Evolutionary conservation across 75 land plant species (phyloP), one percentile per base, ranked within the genome.

Genomic region (Cryptomeria japonica): DNA sequence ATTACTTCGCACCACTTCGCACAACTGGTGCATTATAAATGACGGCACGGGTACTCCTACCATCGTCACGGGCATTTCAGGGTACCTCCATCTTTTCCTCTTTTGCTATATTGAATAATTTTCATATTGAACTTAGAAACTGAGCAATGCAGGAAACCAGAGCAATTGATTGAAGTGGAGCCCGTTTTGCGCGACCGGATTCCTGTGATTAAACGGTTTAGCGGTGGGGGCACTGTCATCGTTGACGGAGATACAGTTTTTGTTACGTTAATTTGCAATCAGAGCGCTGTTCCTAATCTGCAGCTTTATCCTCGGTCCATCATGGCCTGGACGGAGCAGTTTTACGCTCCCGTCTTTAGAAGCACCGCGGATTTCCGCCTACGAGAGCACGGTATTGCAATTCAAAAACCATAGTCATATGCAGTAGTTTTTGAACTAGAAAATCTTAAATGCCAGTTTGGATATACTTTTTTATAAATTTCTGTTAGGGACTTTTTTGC

Each of bases 11-110:
- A 90, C 91, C 3, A 92, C 95, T 34, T 86, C 91, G 0, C 88
- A 91, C 10, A 96, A 96, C 86, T 96, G 96, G 98, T 96, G 98
- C 87, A 92, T 96, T 84, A 89, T 96, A 82, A 96, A 96, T 78
- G 93, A 95, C 88, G 98, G 98, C 70, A 93, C 95, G 5, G 15
- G 86, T 44, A 84, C 94, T 78, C 94, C 96, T 4, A 79, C 94
- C 70, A 93, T 96, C 78, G 97, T 96, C 88, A 93, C 94, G 97
- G 98, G 98, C 51, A 83, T 93, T 61, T 95, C 95, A 34, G 98
- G 98, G 97, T 96, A 91, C 75, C 19, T 85, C 11, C n/a, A 46
- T 39, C 46, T 84, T 84, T 44, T 42, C 10, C 3, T 80, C 44
- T 41, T 25, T 80, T 39, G 42, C 42, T 37, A 42, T 42, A 39